These are phyloP conservation scores for Nakazawaea peltata DNA, from an alignment of 805 yeast genomes.

Conservation along the genomic window DNA sequence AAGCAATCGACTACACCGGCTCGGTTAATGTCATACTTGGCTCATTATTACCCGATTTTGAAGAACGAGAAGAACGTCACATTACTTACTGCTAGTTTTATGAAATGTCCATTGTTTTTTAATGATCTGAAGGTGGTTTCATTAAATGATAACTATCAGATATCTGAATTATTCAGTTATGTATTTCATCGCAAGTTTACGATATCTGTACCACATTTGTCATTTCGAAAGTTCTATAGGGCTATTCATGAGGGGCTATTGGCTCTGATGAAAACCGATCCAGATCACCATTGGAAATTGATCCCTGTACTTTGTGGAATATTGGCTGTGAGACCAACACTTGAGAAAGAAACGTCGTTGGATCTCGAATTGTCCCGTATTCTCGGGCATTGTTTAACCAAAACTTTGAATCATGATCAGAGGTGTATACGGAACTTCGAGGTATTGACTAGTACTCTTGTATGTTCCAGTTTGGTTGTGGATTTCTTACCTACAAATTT, in stretches of 20 bases:
- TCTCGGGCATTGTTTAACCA: constrained; percentile 5
- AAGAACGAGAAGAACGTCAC: constrained; percentile 38
- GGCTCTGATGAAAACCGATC: constrained; percentile 18
- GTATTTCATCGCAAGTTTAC: constrained; percentile 35
- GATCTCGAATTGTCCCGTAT: not conserved
- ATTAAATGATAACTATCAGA: constrained; percentile 26
- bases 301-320: constrained; percentile 41
- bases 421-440: constrained; percentile 4
- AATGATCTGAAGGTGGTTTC: constrained; percentile 14
- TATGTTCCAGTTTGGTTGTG: constrained; percentile 3
- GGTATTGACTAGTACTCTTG: not conserved
- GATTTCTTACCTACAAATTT: not conserved
- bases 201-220: constrained; percentile 39
- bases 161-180: constrained; percentile 41
- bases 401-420: not conserved
- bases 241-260: constrained; percentile 26
- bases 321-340: constrained; percentile 21
- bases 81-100: constrained; percentile 33
- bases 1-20: constrained; percentile 21
- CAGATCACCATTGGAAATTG: constrained; percentile 32
- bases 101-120: constrained; percentile 32
- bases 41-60: constrained; percentile 42
- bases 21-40: constrained; percentile 35
- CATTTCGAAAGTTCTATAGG: constrained; percentile 34
- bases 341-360: not conserved